phyloP scores from a whole-genome alignment of 2,329 filamentous ascomycete genomes.

The Plenodomus biglobosus region DNA sequence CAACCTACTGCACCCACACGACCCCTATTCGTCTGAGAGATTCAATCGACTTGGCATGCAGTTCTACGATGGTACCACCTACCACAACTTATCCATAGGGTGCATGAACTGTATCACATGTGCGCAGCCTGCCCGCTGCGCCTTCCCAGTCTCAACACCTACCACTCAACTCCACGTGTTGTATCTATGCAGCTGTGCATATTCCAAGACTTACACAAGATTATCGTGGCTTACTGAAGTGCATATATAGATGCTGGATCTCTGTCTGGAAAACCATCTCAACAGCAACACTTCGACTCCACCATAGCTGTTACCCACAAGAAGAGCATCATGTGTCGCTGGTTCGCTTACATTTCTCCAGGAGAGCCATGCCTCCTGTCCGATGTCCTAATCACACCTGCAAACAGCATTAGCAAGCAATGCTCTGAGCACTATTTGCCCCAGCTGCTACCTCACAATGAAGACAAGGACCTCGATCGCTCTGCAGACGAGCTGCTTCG shows the following conservation, averaged over 20 bases:
- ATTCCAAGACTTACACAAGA: not conserved
- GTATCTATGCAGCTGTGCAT: not conserved
- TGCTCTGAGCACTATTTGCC: conserved; percentile 56
- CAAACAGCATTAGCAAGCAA: conserved; percentile 42
- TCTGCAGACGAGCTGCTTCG: conserved; percentile 49
- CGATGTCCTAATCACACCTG: conserved; percentile 55
- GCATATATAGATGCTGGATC: no score
- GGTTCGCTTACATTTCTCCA: conserved; percentile 59
- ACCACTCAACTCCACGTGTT: conserved; percentile 5
- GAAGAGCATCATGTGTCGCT: conserved; percentile 49
- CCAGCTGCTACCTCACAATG: conserved; percentile 51
- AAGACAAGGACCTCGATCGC: conserved; percentile 45
- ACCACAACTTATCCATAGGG: not conserved
- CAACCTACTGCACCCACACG: not conserved
- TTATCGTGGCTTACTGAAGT: no score
- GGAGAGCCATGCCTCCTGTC: conserved; percentile 57
- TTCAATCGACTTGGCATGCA: not conserved
- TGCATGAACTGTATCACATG: not conserved
- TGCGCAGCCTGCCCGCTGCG: not conserved
- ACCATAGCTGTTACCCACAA: not conserved
- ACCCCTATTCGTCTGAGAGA: not conserved
- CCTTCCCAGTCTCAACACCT: conserved; percentile 1
- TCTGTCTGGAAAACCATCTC: no score
- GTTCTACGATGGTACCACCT: not conserved
- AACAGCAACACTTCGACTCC: no score